Evolutionary conservation across 306 rosid species (phyloP).

Genomic region (Cucurbita moschata): DNA sequence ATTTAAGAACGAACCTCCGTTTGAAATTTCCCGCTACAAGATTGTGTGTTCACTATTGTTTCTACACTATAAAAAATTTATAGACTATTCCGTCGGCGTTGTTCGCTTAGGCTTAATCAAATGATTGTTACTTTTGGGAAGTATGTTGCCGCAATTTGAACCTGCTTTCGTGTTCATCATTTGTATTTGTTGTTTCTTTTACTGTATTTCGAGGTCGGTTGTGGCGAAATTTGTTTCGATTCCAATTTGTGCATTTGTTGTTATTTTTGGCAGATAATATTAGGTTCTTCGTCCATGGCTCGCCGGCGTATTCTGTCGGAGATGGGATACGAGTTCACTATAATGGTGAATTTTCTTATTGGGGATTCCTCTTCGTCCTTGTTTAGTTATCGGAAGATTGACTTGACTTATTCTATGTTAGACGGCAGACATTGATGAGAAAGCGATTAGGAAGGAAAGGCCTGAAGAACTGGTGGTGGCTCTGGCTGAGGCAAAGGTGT

Average conservation of each 20-base stretch:
- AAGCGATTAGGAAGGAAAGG: slow-evolving; percentile 51
- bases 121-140: too few relatives aligned
- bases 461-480: slow-evolving; percentile 71
- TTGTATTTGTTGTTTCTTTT: too few relatives aligned
- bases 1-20: too few relatives aligned
- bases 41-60: too few relatives aligned
- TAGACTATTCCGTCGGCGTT: too few relatives aligned
- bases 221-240: too few relatives aligned
- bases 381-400: slow-evolving; percentile 9
- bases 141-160: too few relatives aligned
- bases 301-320: slow-evolving; percentile 61
- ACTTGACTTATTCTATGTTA: slow-evolving; percentile 15
- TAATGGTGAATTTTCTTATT: slow-evolving; percentile 34
- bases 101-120: too few relatives aligned
- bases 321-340: slow-evolving; percentile 68
- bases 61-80: too few relatives aligned
- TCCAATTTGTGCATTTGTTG: background rate
- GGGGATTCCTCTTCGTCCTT: background rate
- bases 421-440: slow-evolving; percentile 89
- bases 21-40: too few relatives aligned
- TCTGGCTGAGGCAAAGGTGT: slow-evolving; percentile 83
- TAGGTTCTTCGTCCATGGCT: slow-evolving; percentile 84
- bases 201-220: too few relatives aligned
- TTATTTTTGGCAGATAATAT: slow-evolving; percentile 37
- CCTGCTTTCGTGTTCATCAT: too few relatives aligned